These are phyloP conservation scores for Diaporthe caulivora DNA, from an alignment of 2,329 filamentous ascomycete genomes.

Conservation along the genomic window DNA sequence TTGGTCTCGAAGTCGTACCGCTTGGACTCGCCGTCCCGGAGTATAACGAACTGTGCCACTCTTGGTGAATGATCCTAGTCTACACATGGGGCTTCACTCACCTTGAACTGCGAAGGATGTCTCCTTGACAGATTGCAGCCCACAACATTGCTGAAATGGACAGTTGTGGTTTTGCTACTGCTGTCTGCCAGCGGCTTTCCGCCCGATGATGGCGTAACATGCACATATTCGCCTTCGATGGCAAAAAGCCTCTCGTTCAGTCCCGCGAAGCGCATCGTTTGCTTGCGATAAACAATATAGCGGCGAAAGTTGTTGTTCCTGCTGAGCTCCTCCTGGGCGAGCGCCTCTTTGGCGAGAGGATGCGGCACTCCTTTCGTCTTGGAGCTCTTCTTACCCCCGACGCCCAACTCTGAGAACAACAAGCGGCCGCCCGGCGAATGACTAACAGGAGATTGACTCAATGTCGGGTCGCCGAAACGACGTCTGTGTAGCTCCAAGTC, in stretches of 20 bases:
- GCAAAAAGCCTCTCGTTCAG: constrained; percentile 81
- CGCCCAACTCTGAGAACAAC: constrained; percentile 38
- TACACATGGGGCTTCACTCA: constrained; percentile 49
- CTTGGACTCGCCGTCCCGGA: constrained; percentile 81
- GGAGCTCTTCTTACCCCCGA: constrained; percentile 61
- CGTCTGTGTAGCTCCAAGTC: constrained; percentile 82
- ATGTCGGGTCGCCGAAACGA: constrained; percentile 66
- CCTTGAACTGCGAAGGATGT: constrained; percentile 84
- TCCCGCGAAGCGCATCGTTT: constrained; percentile 83
- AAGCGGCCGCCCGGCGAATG: constrained; percentile 36
- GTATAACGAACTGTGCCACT: constrained; percentile 72
- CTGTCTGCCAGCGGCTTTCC: constrained; percentile 75
- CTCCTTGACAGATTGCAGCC: constrained; percentile 85
- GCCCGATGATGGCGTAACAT: constrained; percentile 80
- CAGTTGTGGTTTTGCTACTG: constrained; percentile 80
- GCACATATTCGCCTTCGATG: constrained; percentile 88
- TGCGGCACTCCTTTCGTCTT: constrained; percentile 67
- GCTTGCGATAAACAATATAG: constrained; percentile 85
- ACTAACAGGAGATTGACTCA: constrained; percentile 39
- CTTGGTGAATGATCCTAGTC: neutral
- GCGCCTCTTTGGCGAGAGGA: constrained; percentile 74
- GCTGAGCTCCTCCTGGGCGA: constrained; percentile 70
- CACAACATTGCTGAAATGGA: constrained; percentile 85
- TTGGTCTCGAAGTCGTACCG: constrained; percentile 88
- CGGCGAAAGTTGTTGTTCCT: constrained; percentile 75